A percentile compares a stretch with the other conserved stretches of the same genome.
These are phyloP conservation scores for Aspergillus novoparasiticus DNA, from an alignment of 2,329 filamentous ascomycete species.

Conservation along the genomic window DNA sequence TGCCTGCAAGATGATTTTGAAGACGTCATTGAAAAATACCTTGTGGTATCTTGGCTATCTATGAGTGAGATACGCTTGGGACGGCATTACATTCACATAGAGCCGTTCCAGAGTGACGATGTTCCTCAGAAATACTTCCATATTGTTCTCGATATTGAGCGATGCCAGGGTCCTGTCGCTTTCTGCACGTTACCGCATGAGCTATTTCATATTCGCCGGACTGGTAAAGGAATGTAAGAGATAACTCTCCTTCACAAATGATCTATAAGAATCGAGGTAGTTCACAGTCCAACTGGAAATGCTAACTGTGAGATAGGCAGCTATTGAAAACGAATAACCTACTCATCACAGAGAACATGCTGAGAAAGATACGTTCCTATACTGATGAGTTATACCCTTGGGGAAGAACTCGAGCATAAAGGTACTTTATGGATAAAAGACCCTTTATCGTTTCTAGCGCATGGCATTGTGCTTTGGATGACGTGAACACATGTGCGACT, in stretches of 20 bases:
- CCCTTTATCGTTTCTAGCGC: background rate
- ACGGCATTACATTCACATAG: constrained; percentile 1
- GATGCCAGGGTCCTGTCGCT: background rate
- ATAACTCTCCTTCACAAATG: background rate
- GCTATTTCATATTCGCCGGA: background rate
- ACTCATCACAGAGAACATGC: background rate
- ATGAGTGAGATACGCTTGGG: background rate
- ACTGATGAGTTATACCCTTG: constrained; percentile 1
- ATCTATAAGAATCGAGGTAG: background rate
- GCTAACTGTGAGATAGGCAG: background rate
- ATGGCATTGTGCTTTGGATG: background rate
- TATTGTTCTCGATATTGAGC: constrained; percentile 1
- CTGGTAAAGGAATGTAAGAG: background rate
- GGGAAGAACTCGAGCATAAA: background rate
- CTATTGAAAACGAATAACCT: background rate
- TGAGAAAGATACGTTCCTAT: background rate
- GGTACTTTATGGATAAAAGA: background rate
- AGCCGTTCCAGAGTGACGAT: background rate
- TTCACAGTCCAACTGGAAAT: background rate
- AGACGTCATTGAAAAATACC: background rate
- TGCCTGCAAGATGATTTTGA: background rate
- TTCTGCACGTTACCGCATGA: background rate
- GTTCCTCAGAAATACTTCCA: constrained; percentile 2
- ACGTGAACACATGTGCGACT: background rate
- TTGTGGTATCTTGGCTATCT: background rate